These are phyloP conservation scores for Lachnellula cervina DNA, from an alignment of 2,329 filamentous ascomycete genomes.

Conservation along the genomic window DNA sequence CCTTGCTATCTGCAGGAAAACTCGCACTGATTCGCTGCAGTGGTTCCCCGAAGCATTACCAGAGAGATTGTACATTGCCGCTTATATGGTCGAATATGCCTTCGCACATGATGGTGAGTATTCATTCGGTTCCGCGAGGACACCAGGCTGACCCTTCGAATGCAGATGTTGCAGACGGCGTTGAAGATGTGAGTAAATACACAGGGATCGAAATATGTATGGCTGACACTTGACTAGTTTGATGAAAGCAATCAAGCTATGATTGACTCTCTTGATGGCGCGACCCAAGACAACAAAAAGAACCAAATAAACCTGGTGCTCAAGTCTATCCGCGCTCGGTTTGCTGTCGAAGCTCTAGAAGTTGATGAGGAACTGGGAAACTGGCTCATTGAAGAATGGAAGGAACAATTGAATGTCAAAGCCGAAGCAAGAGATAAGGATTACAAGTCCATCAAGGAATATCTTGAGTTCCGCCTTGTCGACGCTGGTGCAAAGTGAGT, in stretches of 20 bases:
- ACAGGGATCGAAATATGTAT: too few relatives aligned
- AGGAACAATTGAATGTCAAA: background rate
- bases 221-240: background rate
- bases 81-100: background rate
- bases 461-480: background rate
- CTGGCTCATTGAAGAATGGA: constrained; percentile 1
- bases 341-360: background rate
- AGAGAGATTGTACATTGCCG: background rate
- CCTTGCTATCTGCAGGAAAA: too few relatives aligned
- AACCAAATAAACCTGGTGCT: background rate
- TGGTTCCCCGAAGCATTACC: constrained; percentile 1
- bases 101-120: background rate
- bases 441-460: background rate
- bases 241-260: constrained; percentile 1
- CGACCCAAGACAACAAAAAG: background rate
- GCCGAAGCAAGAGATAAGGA: background rate
- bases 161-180: background rate
- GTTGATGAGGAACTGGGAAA: background rate
- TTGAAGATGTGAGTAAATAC: background rate
- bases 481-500: constrained; percentile 1
- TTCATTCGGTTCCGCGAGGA: background rate
- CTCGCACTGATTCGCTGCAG: too few relatives aligned
- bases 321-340: background rate
- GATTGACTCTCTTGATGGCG: background rate
- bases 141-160: too few relatives aligned